A percentile compares a stretch with the other conserved stretches of the same genome.
Evolutionary conservation across 2,329 filamentous ascomycete species (phyloP).

Genomic region (Leptographium wingfieldii): DNA sequence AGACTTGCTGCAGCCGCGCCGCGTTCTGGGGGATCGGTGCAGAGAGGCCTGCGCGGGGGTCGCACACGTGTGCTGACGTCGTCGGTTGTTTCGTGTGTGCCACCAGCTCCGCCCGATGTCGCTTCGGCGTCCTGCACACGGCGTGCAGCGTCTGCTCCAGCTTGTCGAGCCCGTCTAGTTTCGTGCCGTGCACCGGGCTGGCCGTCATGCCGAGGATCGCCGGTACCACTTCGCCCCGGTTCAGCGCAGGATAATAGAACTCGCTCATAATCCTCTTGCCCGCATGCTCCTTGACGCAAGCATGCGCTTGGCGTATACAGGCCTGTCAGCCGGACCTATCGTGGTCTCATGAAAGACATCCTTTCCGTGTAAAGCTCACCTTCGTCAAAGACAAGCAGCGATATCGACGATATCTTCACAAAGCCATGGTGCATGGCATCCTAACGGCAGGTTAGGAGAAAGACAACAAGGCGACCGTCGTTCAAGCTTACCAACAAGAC

Average conservation of each 20-base stretch:
- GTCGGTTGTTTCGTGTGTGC: conserved; percentile 53
- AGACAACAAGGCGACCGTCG: not conserved
- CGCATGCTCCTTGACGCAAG: conserved; percentile 52
- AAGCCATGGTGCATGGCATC: conserved; percentile 69
- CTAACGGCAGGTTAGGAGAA: not conserved
- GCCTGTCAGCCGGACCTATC: not conserved
- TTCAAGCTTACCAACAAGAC: conserved; percentile 37
- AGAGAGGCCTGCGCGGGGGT: conserved; percentile 18
- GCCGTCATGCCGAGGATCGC: conserved; percentile 69
- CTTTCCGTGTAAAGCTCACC: conserved; percentile 30
- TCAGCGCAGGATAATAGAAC: conserved; percentile 48
- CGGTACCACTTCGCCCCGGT: conserved; percentile 33
- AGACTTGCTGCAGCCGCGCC: conserved; percentile 22
- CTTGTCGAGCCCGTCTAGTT: conserved; percentile 37
- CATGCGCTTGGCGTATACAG: conserved; percentile 45
- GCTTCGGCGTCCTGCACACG: conserved; percentile 53
- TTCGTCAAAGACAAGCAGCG: conserved; percentile 74
- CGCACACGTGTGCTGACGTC: conserved; percentile 28
- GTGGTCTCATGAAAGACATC: no score
- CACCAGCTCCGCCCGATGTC: conserved; percentile 58
- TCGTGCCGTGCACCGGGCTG: conserved; percentile 57
- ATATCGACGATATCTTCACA: conserved; percentile 47
- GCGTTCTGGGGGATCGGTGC: conserved; percentile 20
- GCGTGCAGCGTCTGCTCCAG: conserved; percentile 63
- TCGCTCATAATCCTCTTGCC: conserved; percentile 60